Evolutionary conservation across 2,329 filamentous ascomycete genomes (phyloP).

Genomic region (Zymoseptoria pseudotritici): DNA sequence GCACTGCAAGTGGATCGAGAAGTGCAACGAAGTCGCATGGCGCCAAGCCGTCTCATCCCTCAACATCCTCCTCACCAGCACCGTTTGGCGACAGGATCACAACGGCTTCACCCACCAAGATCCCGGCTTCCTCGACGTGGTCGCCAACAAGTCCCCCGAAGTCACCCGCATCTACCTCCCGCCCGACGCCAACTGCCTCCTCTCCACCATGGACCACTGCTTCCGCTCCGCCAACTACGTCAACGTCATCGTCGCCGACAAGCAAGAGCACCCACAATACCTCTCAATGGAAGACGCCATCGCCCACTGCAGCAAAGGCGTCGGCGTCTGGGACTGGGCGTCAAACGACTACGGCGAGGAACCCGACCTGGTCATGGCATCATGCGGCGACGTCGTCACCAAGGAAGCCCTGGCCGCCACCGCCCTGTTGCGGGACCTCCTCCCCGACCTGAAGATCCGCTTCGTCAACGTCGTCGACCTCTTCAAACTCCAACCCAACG

Average conservation of each 20-base stretch:
- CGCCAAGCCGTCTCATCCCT: constrained; percentile 64
- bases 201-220: constrained; percentile 71
- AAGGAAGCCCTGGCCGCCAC: constrained; percentile 68
- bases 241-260: constrained; percentile 73
- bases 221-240: constrained; percentile 68
- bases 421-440: constrained; percentile 61
- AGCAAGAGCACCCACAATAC: constrained; percentile 71
- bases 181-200: constrained; percentile 69
- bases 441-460: constrained; percentile 66
- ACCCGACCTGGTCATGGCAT: constrained; percentile 69
- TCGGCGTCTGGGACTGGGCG: constrained; percentile 71
- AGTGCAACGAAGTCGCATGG: constrained; percentile 73
- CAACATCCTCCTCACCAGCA: constrained; percentile 71
- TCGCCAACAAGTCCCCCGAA: constrained; percentile 72
- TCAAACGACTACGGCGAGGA: constrained; percentile 61
- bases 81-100: constrained; percentile 76
- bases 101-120: constrained; percentile 80
- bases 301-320: constrained; percentile 69
- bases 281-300: constrained; percentile 66
- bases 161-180: constrained; percentile 75
- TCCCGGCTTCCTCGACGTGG: constrained; percentile 70
- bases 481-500: constrained; percentile 67
- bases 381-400: constrained; percentile 66
- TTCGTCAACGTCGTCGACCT: constrained; percentile 76
- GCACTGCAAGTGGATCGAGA: constrained; percentile 81